Percentiles rank a stretch among this genome's conserved stretches.
These are phyloP conservation scores for Fistulifera solaris DNA, from an alignment of 108 stramenopile genomes.

Conservation along the genomic window DNA sequence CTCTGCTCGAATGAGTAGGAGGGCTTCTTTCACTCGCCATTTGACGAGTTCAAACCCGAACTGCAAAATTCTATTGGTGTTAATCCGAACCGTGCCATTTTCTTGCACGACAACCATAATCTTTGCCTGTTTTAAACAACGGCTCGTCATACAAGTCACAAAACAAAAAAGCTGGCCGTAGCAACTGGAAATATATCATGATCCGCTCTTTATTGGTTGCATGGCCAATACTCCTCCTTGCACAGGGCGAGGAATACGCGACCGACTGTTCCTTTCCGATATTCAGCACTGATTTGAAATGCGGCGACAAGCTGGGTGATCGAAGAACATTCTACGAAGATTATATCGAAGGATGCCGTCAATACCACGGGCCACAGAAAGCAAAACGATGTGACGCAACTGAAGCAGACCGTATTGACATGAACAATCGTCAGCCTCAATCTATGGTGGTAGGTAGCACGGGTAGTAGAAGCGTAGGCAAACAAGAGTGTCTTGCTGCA, in stretches of 20 bases:
- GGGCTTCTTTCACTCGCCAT: too few relatives aligned
- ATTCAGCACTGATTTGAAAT: constrained; percentile 26
- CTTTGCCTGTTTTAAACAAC: too few relatives aligned
- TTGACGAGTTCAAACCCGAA: too few relatives aligned
- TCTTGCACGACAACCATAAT: too few relatives aligned
- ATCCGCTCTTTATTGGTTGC: too few relatives aligned
- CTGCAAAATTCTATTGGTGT: too few relatives aligned
- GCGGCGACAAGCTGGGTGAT: constrained; percentile 36
- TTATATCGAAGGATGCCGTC: constrained; percentile 38
- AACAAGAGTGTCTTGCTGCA: background rate
- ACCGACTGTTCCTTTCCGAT: constrained; percentile 79
- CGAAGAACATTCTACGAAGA: constrained; percentile 27
- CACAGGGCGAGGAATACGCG: constrained; percentile 31
- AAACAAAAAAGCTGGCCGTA: too few relatives aligned
- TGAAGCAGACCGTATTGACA: constrained; percentile 57
- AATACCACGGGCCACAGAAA: constrained; percentile 35
- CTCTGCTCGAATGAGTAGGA: too few relatives aligned
- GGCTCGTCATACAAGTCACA: too few relatives aligned
- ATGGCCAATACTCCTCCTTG: too few relatives aligned
- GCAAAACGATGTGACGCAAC: constrained; percentile 36
- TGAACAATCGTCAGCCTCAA: constrained; percentile 66
- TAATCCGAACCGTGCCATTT: too few relatives aligned
- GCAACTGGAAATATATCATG: too few relatives aligned
- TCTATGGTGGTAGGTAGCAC: constrained; percentile 39
- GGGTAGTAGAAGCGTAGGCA: constrained; percentile 1